Evolutionary conservation across 768 basidiomycete species (phyloP).

Genomic region (Leccinellum albellum): DNA sequence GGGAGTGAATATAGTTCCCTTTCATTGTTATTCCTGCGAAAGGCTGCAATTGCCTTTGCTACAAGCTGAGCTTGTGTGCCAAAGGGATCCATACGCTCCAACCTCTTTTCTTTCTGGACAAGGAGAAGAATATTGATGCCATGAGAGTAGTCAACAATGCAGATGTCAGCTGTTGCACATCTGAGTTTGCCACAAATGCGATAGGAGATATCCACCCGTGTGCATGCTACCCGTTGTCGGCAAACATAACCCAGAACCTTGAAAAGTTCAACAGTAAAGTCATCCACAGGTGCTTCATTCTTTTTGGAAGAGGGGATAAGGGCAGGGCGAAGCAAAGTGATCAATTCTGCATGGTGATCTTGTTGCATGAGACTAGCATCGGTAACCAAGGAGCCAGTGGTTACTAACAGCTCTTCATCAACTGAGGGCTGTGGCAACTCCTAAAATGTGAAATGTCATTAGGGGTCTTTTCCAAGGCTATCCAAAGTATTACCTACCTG

Average conservation of each 20-base stretch:
- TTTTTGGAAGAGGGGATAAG: neutral
- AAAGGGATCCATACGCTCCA: no score
- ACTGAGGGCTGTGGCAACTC: neutral
- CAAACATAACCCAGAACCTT: neutral
- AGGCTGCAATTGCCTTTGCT: neutral
- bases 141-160: neutral
- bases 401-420: neutral
- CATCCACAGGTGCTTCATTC: neutral
- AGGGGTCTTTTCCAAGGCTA: neutral
- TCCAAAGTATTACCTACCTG: neutral
- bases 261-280: neutral
- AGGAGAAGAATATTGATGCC: neutral
- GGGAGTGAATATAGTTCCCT: neutral
- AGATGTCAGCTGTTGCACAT: neutral
- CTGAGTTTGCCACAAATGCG: neutral
- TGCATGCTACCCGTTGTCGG: neutral
- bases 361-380: neutral
- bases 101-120: neutral
- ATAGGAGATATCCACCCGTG: neutral
- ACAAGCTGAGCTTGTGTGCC: neutral
- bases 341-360: neutral
- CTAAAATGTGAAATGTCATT: neutral
- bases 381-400: no score
- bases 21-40: neutral
- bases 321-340: neutral